Conservation (phyloP, 2,329 filamentous ascomycete genomes). For the Cordyceps javanica region DNA sequence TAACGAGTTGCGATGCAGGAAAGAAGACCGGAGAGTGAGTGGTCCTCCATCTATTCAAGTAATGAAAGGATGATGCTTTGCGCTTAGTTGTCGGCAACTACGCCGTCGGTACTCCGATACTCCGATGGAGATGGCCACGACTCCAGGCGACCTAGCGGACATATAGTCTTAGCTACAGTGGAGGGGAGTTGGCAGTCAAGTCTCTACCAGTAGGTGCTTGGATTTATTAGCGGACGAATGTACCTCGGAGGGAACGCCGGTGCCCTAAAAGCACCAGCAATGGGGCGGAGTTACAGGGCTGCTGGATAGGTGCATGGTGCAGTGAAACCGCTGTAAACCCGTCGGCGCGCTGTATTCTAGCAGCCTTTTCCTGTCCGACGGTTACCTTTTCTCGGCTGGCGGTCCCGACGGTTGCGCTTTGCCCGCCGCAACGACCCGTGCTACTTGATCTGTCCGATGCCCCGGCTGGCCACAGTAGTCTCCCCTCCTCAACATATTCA, state of each 20-base stretch:
- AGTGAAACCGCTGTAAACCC: background rate
- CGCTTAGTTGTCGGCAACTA: background rate
- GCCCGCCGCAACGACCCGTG: constrained; percentile 1
- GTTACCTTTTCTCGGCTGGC: background rate
- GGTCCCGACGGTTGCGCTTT: background rate
- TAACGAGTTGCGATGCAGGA: too few relatives aligned
- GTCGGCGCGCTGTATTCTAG: background rate
- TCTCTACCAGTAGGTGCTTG: background rate
- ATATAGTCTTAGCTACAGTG: background rate
- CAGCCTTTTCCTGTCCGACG: background rate
- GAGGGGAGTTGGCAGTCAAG: background rate
- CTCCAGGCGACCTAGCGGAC: background rate
- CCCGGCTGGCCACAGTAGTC: background rate
- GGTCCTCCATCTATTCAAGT: too few relatives aligned
- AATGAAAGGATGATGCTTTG: background rate
- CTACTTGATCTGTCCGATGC: background rate
- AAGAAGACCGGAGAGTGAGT: too few relatives aligned
- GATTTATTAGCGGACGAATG: background rate
- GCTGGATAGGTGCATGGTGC: background rate
- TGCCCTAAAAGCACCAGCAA: background rate
- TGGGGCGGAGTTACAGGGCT: background rate
- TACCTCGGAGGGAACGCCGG: constrained; percentile 7
- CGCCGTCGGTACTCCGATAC: background rate
- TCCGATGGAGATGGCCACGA: background rate
- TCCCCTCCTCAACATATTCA: background rate